Evolutionary conservation across 768 basidiomycete genomes (phyloP).

Genomic region (Suillus alpinus): DNA sequence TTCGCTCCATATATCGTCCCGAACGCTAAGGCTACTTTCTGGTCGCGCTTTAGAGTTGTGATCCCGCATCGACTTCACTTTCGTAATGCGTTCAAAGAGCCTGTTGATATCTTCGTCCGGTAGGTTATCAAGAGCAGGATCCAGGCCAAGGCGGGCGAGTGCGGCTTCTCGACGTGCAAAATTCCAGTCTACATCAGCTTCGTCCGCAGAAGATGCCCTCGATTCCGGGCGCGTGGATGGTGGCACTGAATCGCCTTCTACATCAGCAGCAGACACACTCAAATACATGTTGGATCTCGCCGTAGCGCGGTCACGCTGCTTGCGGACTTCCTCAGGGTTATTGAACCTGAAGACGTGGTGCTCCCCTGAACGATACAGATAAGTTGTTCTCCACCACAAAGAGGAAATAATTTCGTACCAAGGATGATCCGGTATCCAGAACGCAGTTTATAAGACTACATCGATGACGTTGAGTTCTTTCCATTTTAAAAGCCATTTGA

Average conservation of each 20-base stretch:
- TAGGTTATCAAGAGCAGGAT: slow-evolving; percentile 87
- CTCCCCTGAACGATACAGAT: slow-evolving; percentile 55
- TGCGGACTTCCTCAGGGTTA: slow-evolving; percentile 92
- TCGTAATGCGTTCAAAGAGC: slow-evolving; percentile 91
- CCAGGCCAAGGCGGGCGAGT: slow-evolving; percentile 78
- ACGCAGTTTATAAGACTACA: slow-evolving; percentile 74
- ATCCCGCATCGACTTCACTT: slow-evolving; percentile 84
- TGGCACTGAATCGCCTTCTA: slow-evolving; percentile 49
- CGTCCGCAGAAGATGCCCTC: slow-evolving; percentile 61
- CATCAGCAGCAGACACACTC: slow-evolving; percentile 63
- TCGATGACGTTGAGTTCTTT: not conserved
- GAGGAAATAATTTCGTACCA: slow-evolving; percentile 44
- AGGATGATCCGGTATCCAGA: slow-evolving; percentile 97
- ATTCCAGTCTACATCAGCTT: slow-evolving; percentile 90
- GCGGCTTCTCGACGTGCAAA: slow-evolving; percentile 95
- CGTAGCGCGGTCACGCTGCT: slow-evolving; percentile 80
- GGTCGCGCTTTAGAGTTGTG: slow-evolving; percentile 79
- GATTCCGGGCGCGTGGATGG: slow-evolving; percentile 77
- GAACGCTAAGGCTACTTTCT: slow-evolving; percentile 84
- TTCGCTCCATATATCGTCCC: slow-evolving; percentile 89
- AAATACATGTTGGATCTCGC: slow-evolving; percentile 67
- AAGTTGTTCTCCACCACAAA: not conserved
- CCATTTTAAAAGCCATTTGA: slow-evolving; percentile 2
- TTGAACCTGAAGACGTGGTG: slow-evolving; percentile 98
- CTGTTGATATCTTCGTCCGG: slow-evolving; percentile 95